These are phyloP conservation scores for Mycena chlorophos DNA, from an alignment of 768 basidiomycete species.

Conservation along the genomic window DNA sequence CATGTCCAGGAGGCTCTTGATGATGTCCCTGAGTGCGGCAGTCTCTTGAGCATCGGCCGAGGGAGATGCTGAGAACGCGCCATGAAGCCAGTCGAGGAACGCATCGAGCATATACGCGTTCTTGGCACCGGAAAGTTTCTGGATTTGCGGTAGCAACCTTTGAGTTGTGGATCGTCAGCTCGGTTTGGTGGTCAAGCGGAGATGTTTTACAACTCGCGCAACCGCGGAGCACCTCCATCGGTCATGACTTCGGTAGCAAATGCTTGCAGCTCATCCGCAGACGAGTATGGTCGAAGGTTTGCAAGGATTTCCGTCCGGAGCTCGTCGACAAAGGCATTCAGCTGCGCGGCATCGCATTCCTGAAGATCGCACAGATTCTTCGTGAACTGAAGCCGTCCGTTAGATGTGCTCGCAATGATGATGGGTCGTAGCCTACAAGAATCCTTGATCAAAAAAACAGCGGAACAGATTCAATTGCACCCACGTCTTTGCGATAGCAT, in stretches of 20 bases:
- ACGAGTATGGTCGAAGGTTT: neutral
- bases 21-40: neutral
- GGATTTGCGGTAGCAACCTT: neutral
- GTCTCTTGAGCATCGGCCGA: neutral
- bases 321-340: neutral
- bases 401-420: neutral
- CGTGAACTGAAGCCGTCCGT: constrained; percentile 4
- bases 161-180: neutral
- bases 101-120: neutral
- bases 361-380: neutral
- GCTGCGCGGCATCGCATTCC: neutral
- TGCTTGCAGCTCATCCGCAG: neutral
- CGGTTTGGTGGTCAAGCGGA: neutral
- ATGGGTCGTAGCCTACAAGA: constrained; percentile 1
- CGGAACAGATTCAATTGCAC: neutral
- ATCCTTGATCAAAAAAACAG: too few relatives aligned
- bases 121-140: neutral
- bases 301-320: neutral
- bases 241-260: neutral
- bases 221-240: constrained; percentile 1
- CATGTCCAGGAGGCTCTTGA: neutral
- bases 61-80: neutral
- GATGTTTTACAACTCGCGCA: neutral
- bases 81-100: constrained; percentile 2
- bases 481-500: neutral